Conservation (phyloP, 192 early-diverging fungal species). For the Allomyces arbusculus region DNA sequence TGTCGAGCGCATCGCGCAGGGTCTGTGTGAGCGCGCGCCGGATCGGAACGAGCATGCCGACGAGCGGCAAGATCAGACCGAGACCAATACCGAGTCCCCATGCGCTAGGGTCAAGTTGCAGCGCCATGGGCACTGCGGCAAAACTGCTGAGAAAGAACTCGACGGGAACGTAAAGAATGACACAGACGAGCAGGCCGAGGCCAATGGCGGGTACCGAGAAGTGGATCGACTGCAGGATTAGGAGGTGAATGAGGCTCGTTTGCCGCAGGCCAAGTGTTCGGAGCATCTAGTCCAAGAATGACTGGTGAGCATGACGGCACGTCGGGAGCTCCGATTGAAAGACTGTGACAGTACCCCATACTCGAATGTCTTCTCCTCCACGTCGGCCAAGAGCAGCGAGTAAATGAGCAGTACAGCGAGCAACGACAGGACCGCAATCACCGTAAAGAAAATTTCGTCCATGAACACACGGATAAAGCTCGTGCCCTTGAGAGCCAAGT, state of each 20-base stretch:
- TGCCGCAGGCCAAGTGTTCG: slow-evolving; percentile 12
- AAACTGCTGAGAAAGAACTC: slow-evolving; percentile 7
- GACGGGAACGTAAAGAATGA: slow-evolving; percentile 7
- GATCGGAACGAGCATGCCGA: slow-evolving; percentile 10
- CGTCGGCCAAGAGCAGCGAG: slow-evolving; percentile 13
- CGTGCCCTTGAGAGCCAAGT: slow-evolving; percentile 8
- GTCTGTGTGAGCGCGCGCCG: slow-evolving; percentile 10
- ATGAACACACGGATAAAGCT: slow-evolving; percentile 11
- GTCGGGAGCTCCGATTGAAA: too few relatives aligned
- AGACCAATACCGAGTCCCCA: slow-evolving; percentile 7
- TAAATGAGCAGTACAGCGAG: slow-evolving; percentile 14
- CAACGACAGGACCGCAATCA: slow-evolving; percentile 7
- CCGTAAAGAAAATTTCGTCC: slow-evolving; percentile 9
- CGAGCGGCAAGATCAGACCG: slow-evolving; percentile 7
- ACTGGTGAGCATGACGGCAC: too few relatives aligned
- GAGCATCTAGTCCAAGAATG: slow-evolving; percentile 4
- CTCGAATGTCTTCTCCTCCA: slow-evolving; percentile 17
- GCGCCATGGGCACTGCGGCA: slow-evolving; percentile 3
- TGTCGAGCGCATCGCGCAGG: slow-evolving; percentile 13
- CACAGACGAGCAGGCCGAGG: slow-evolving; percentile 9
- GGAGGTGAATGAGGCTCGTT: slow-evolving; percentile 5
- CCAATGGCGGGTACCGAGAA: slow-evolving; percentile 12
- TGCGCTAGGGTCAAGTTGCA: slow-evolving; percentile 1
- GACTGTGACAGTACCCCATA: slow-evolving; percentile 2
- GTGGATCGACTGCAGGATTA: slow-evolving; percentile 11